These are phyloP conservation scores for Crithidia sp. DNA, from an alignment of 208 protist species.

Conservation along the genomic window DNA sequence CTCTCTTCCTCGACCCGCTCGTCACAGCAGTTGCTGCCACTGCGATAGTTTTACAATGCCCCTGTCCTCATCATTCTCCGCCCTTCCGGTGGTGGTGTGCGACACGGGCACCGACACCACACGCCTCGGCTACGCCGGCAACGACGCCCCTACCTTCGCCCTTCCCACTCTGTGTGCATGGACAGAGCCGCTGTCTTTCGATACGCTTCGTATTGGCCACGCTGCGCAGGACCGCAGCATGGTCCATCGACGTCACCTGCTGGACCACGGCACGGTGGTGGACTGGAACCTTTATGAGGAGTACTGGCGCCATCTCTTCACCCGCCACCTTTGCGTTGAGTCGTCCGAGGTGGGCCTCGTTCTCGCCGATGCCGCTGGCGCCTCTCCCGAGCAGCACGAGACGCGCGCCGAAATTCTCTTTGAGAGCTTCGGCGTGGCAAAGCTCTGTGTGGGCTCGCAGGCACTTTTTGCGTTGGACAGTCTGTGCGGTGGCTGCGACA, in stretches of 20 bases:
- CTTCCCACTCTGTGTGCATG: slow-evolving; percentile 86
- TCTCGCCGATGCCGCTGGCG: slow-evolving; percentile 97
- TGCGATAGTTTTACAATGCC: background rate
- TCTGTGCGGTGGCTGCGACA: slow-evolving; percentile 52
- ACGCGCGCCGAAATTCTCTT: slow-evolving; percentile 99
- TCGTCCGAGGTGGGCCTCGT: slow-evolving; percentile 97
- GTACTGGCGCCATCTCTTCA: slow-evolving; percentile 97
- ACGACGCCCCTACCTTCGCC: slow-evolving; percentile 94
- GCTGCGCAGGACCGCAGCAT: slow-evolving; percentile 78
- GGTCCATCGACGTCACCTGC: slow-evolving; percentile 1
- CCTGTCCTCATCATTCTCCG: slow-evolving; percentile 5
- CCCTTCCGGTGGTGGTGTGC: slow-evolving; percentile 95
- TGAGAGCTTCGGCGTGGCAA: slow-evolving; percentile 98
- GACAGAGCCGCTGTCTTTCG: slow-evolving; percentile 80
- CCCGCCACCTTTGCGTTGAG: slow-evolving; percentile 97
- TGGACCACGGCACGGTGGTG: slow-evolving; percentile 94
- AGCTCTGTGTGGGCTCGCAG: slow-evolving; percentile 98
- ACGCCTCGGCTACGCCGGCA: slow-evolving; percentile 99
- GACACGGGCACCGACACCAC: slow-evolving; percentile 99
- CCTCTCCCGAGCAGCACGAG: slow-evolving; percentile 97
- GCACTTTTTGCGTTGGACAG: slow-evolving; percentile 95
- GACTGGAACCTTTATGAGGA: slow-evolving; percentile 98
- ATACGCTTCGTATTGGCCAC: slow-evolving; percentile 97
- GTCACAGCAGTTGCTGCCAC: background rate
- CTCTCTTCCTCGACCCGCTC: no score